These are phyloP conservation scores for Penicillium sp. DNA, from an alignment of 2,329 filamentous ascomycete genomes.

Conservation along the genomic window DNA sequence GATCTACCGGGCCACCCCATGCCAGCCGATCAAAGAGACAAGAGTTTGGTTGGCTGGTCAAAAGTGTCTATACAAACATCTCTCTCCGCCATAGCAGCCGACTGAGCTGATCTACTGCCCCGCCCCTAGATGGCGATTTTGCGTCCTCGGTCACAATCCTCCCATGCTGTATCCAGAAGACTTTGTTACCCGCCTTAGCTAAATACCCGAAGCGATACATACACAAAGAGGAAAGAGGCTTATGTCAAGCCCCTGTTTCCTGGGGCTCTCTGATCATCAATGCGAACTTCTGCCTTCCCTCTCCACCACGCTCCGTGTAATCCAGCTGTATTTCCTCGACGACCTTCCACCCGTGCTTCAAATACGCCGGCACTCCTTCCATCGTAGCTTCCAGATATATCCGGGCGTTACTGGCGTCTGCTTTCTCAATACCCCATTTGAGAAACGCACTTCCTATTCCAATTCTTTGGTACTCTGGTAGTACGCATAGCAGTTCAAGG, in stretches of 20 bases:
- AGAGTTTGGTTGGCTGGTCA: too few species aligned
- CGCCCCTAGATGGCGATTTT: too few species aligned
- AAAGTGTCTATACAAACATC: too few species aligned
- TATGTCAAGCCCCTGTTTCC: not conserved
- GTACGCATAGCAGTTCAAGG: constrained; percentile 7
- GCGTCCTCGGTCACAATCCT: too few species aligned
- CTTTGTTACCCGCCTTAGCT: too few species aligned
- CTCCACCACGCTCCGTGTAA: constrained; percentile 7
- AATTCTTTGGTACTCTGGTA: constrained; percentile 8
- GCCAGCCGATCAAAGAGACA: too few species aligned
- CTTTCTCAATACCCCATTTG: constrained; percentile 6
- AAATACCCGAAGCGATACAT: too few species aligned
- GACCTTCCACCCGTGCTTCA: constrained; percentile 6
- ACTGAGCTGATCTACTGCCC: too few species aligned
- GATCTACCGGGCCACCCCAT: too few species aligned
- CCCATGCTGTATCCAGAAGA: too few species aligned
- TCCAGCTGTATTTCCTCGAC: constrained; percentile 4
- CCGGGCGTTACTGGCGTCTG: constrained; percentile 5
- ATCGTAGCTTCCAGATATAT: constrained; percentile 8
- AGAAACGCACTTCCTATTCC: constrained; percentile 8
- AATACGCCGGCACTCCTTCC: constrained; percentile 8
- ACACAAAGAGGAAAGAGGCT: not conserved
- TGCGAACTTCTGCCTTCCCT: constrained; percentile 8
- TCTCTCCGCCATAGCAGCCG: too few species aligned
- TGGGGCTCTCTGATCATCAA: constrained; percentile 7